A percentile compares a stretch with the other conserved stretches of the same genome.
Conservation (phyloP, 768 basidiomycete species). For the Paxillus rubicundulus region DNA sequence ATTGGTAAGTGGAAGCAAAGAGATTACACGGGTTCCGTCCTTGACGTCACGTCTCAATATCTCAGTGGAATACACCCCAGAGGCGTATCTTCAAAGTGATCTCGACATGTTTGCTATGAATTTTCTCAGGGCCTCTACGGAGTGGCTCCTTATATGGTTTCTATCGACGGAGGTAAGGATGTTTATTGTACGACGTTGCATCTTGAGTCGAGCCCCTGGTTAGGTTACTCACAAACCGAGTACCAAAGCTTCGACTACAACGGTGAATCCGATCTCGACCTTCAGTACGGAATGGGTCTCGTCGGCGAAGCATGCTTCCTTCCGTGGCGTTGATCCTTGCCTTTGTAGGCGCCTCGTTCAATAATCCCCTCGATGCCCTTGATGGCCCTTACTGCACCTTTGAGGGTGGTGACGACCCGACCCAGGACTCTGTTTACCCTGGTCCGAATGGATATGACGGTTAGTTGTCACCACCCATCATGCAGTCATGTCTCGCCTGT, state of each 20-base stretch:
- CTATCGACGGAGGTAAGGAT: constrained; percentile 32
- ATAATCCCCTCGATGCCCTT: constrained; percentile 36
- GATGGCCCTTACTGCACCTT: constrained; percentile 34
- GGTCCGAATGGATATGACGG: no score
- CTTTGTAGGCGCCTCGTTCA: constrained; percentile 26
- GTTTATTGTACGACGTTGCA: not conserved
- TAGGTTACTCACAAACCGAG: constrained; percentile 28
- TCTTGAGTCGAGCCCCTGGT: not conserved
- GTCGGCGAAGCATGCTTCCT: constrained; percentile 11
- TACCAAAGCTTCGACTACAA: constrained; percentile 24
- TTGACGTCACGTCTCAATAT: not conserved
- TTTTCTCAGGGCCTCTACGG: constrained; percentile 25
- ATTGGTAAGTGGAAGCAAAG: constrained; percentile 18
- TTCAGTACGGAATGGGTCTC: constrained; percentile 31
- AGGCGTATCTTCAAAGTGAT: constrained; percentile 30
- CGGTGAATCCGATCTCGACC: constrained; percentile 33
- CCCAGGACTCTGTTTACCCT: constrained; percentile 25
- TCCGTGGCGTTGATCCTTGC: not conserved
- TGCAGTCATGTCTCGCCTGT: not conserved
- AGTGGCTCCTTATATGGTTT: constrained; percentile 24
- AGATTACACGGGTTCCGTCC: not conserved
- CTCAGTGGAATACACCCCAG: constrained; percentile 32
- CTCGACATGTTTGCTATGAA: constrained; percentile 30
- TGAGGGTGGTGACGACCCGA: constrained; percentile 35
- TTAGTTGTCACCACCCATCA: not conserved